A percentile compares a stretch with the other conserved stretches of the same genome.
Conservation (phyloP, 768 basidiomycete genomes). For the Amanita subjunquillea region DNA sequence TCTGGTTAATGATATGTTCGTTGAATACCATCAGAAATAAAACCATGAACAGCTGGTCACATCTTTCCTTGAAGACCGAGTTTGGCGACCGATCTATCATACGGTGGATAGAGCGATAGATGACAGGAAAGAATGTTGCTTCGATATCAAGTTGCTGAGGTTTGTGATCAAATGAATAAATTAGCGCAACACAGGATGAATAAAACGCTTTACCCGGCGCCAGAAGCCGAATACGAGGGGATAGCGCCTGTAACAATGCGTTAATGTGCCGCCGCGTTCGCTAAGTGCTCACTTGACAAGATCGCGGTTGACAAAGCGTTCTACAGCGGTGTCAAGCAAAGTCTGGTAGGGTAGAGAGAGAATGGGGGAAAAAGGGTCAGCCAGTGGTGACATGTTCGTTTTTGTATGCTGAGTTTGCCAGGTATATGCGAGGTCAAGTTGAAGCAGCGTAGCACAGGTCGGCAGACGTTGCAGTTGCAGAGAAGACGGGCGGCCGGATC, state of each 20-base stretch:
- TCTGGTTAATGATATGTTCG: neutral
- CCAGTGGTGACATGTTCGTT: neutral
- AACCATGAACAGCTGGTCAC: conserved; percentile 39
- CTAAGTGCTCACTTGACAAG: conserved; percentile 40
- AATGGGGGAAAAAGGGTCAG: conserved; percentile 42
- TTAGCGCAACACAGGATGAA: neutral
- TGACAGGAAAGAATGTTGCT: conserved; percentile 31
- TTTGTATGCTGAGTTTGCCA: conserved; percentile 12
- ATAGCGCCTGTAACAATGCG: conserved; percentile 42
- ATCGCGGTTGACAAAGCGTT: conserved; percentile 46
- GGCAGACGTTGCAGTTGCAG: neutral
- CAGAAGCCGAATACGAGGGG: conserved; percentile 69
- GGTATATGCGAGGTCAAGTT: conserved; percentile 15
- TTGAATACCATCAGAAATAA: neutral
- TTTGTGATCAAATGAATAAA: neutral
- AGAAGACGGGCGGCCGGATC: neutral
- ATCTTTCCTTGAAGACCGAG: conserved; percentile 32
- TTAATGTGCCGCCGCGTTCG: neutral
- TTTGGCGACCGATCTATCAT: conserved; percentile 47
- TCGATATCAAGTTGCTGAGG: conserved; percentile 51
- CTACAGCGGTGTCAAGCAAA: conserved; percentile 39
- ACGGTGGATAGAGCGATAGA: conserved; percentile 37
- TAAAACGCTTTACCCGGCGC: conserved; percentile 36
- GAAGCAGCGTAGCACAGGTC: conserved; percentile 9
- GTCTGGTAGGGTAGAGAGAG: conserved; percentile 45